phyloP scores from a whole-genome alignment of 192 early-diverging fungal species.

The Entomortierella beljakovae region DNA sequence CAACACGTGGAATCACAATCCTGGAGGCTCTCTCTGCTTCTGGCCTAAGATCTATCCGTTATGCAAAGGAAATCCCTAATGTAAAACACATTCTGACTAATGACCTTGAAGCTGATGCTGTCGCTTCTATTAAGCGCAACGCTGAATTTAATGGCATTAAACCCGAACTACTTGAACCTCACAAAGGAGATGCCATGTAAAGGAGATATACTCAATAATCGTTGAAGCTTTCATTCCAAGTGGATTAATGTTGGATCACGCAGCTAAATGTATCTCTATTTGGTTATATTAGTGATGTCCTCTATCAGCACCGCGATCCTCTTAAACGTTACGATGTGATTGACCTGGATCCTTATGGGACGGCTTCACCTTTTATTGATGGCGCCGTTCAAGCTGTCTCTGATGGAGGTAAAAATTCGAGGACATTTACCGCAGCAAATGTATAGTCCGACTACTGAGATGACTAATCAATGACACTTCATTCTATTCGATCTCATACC shows the following conservation, averaged over 20 bases:
- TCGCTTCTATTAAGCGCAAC: constrained; percentile 89
- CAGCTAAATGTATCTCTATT: no score
- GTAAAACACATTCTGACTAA: constrained; percentile 89
- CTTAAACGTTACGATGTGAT: constrained; percentile 82
- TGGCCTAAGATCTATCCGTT: constrained; percentile 94
- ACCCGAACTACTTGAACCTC: constrained; percentile 79
- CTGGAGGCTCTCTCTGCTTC: constrained; percentile 96
- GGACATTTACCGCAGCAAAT: no score
- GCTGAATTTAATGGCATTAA: constrained; percentile 83
- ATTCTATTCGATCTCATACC: no score
- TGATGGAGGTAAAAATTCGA: constrained; percentile 74
- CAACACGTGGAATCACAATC: constrained; percentile 67
- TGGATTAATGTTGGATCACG: no score
- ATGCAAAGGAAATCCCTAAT: constrained; percentile 92
- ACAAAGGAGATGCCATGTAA: constrained; percentile 89
- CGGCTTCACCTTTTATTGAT: constrained; percentile 95
- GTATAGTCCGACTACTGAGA: no score
- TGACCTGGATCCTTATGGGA: constrained; percentile 97
- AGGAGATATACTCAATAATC: no score
- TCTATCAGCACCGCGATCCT: constrained; percentile 74
- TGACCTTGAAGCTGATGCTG: constrained; percentile 91
- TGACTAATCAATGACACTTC: no score
- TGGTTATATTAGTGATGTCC: constrained; percentile 62
- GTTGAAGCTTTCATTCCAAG: no score
- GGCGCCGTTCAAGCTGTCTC: constrained; percentile 91